Evolutionary conservation across 2,329 filamentous ascomycete species (phyloP), one percentile per base, ranked within the genome.

Genomic region (Trichoderma guizhouense): DNA sequence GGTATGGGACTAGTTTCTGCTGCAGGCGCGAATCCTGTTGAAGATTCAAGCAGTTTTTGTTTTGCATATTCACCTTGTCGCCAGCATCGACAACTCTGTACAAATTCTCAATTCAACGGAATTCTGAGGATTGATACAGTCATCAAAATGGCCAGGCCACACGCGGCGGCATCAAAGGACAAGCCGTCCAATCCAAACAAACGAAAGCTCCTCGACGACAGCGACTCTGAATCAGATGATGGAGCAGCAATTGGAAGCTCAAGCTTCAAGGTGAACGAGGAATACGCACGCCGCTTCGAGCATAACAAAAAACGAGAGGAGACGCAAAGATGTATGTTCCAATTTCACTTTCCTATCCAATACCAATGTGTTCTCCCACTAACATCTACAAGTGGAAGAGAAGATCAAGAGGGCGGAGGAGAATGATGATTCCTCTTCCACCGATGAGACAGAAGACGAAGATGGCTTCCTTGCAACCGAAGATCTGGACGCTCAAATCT

Each of bases 231-330:
- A 68, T 82, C 82, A 12, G 83, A 84, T 61, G 81, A 84, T 74
- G 83, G 83, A 64, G 80, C 79, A 24, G 75, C 77, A 14, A 76
- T 86, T 71, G 81, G 80, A 55, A 79, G 81, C 71, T 79, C 81
- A 55, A 84, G 84, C 71, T 88, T 98, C 80, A 94, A 92, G 80
- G 91, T 99, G 82, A 98, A 99, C 82, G 86, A 94, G 80, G 93
- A 97, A 67, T 99, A 91, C 81, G 96, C 96, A 57, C 90, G 89
- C 76, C 88, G 93, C 53, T 98, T 97, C 77, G 96, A 99, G 81
- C 88, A 98, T 83, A 99, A 99, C 84, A 98, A 98, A 85, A 97
- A 97, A 84, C 89, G 95, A 72, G 95, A 97, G 79, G 96, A 99
- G 80, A 84, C 90, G 74, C 91, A 94, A 18, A 87, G 88, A 78